Evolutionary conservation across 176 grass and related monocot genomes (phyloP).

Genomic region (Poa annua): DNA sequence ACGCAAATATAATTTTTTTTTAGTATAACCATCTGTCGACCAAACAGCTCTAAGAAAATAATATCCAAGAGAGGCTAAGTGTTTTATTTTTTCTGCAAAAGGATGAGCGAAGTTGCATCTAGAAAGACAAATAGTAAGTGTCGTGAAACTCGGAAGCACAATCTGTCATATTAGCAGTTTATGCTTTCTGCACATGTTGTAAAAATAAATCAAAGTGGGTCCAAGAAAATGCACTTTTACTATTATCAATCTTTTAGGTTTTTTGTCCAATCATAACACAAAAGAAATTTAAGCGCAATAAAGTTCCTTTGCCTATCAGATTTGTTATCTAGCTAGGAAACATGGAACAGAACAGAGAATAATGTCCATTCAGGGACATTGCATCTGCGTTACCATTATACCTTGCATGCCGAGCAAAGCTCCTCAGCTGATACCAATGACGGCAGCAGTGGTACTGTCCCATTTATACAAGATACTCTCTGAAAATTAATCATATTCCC

Average conservation of each 20-base stretch:
- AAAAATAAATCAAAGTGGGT: neutral
- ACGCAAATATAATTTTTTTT: too few relatives aligned
- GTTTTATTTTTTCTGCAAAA: neutral
- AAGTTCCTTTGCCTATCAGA: neutral
- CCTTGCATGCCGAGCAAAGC: slow-evolving; percentile 82
- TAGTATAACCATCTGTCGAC: neutral
- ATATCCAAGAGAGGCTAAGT: neutral
- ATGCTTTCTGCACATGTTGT: slow-evolving; percentile 5
- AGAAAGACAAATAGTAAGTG: slow-evolving; percentile 14
- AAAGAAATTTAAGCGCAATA: neutral
- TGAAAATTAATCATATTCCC: slow-evolving; percentile 78
- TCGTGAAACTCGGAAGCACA: neutral
- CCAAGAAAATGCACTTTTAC: neutral
- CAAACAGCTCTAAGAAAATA: slow-evolving; percentile 5
- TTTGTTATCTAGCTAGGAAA: neutral
- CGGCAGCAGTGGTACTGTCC: slow-evolving; percentile 60
- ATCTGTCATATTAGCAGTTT: neutral
- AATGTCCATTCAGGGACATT: neutral
- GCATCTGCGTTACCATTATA: slow-evolving; percentile 35
- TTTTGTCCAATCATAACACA: slow-evolving; percentile 1
- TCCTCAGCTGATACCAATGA: slow-evolving; percentile 57
- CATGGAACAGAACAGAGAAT: neutral
- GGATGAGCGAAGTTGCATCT: slow-evolving; percentile 5
- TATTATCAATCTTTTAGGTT: neutral
- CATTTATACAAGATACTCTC: slow-evolving; percentile 93